phyloP scores from a whole-genome alignment of 805 yeast genomes.

The Candida krabiensis region DNA sequence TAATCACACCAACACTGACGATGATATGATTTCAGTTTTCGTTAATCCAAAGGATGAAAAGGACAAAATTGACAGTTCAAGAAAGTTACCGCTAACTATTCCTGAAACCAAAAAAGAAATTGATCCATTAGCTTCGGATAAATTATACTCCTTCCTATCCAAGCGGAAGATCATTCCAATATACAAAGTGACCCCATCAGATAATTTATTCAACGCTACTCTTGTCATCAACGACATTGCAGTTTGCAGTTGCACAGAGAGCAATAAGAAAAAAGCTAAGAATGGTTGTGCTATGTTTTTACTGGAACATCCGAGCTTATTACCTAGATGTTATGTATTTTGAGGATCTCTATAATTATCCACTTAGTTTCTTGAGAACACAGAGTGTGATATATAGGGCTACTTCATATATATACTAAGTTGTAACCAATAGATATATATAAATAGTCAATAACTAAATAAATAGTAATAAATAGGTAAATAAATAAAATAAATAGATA shows the following conservation, averaged over 20 bases:
- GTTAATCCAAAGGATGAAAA: slow-evolving; percentile 2
- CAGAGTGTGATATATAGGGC: too few species aligned
- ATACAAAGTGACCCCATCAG: slow-evolving; percentile 26
- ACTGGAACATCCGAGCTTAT: slow-evolving; percentile 21
- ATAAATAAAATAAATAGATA: slow-evolving; percentile 6
- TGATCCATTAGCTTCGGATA: slow-evolving; percentile 26
- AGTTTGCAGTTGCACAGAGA: slow-evolving; percentile 35
- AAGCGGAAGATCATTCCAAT: slow-evolving; percentile 30
- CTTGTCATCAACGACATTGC: slow-evolving; percentile 33
- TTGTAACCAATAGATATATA: slow-evolving; percentile 5
- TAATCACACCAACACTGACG: neutral
- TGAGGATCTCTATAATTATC: too few species aligned
- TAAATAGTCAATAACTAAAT: slow-evolving; percentile 10
- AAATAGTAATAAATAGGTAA: slow-evolving; percentile 9
- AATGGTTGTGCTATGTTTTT: slow-evolving; percentile 40
- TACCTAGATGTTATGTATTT: slow-evolving; percentile 19
- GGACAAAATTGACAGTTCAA: neutral
- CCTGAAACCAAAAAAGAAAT: slow-evolving; percentile 21
- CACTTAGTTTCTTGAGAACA: too few species aligned
- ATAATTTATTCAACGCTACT: slow-evolving; percentile 23
- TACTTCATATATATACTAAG: too few species aligned
- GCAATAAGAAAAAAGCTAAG: slow-evolving; percentile 38
- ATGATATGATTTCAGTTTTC: neutral
- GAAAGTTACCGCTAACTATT: neutral
- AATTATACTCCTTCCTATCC: slow-evolving; percentile 31